Conservation (phyloP, 352 stramenopile species). For the Phytopythium litorale region DNA sequence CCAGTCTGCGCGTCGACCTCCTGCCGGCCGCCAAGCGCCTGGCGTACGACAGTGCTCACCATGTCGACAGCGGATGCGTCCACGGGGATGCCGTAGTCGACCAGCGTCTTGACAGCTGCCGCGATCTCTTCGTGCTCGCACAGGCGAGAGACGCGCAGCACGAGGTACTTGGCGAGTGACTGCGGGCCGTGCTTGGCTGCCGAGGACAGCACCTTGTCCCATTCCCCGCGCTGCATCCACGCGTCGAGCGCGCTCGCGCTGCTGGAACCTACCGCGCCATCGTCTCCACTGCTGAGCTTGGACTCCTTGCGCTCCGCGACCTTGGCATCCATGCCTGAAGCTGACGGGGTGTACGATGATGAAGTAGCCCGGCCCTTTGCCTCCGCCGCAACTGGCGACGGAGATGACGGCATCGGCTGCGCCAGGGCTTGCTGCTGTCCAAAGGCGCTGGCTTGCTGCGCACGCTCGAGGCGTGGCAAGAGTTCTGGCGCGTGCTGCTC, state of each 20-base stretch:
- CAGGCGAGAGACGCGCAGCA: constrained; percentile 63
- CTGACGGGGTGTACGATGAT: constrained; percentile 49
- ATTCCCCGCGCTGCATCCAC: constrained; percentile 91
- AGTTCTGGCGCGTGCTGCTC: constrained; percentile 77
- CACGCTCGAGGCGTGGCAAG: constrained; percentile 75
- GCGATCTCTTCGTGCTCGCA: constrained; percentile 71
- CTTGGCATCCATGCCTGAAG: constrained; percentile 33
- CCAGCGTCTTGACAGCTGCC: constrained; percentile 73
- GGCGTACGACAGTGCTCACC: constrained; percentile 48
- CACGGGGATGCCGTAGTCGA: constrained; percentile 76
- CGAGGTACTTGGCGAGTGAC: constrained; percentile 85
- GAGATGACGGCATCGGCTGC: constrained; percentile 11
- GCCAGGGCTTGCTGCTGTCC: constrained; percentile 17
- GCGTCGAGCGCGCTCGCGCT: constrained; percentile 75
- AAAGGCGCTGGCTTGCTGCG: constrained; percentile 79
- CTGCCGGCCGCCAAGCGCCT: constrained; percentile 45
- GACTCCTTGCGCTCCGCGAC: constrained; percentile 52
- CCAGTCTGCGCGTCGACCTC: constrained; percentile 34
- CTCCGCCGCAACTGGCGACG: constrained; percentile 40
- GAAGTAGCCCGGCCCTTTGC: constrained; percentile 27
- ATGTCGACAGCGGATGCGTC: constrained; percentile 50
- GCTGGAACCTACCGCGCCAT: constrained; percentile 30
- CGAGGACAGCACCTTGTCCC: constrained; percentile 90
- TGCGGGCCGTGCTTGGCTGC: constrained; percentile 71
- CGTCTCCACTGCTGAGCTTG: constrained; percentile 33